A percentile compares a stretch with the other conserved stretches of the same genome.
These are phyloP conservation scores for Gamarada debralockiae DNA, from an alignment of 495 filamentous ascomycete species.

Conservation along the genomic window DNA sequence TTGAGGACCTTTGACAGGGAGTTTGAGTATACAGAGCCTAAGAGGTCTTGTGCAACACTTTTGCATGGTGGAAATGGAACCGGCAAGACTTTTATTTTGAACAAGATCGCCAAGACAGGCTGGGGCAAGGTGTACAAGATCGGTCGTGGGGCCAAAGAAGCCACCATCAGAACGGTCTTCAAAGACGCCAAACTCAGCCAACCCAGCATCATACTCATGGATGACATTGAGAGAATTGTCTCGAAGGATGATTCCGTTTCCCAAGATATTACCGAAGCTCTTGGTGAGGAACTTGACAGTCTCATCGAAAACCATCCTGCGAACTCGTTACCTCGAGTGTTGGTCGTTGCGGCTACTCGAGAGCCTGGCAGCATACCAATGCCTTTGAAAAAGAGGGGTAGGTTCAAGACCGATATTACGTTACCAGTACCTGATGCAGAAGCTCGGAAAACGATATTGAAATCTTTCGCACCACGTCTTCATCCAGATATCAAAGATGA, in stretches of 20 bases:
- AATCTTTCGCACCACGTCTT: conserved; percentile 38
- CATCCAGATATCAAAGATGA: conserved; percentile 31
- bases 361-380: conserved; percentile 73
- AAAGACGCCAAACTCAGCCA: conserved; percentile 64
- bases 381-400: conserved; percentile 59
- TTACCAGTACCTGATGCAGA: conserved; percentile 72
- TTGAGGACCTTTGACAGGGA: conserved; percentile 52
- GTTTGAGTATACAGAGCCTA: conserved; percentile 26
- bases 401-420: conserved; percentile 70
- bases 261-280: conserved; percentile 39
- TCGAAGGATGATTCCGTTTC: conserved; percentile 54
- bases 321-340: conserved; percentile 29
- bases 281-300: conserved; percentile 50
- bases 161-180: conserved; percentile 66
- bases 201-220: conserved; percentile 80
- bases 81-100: conserved; percentile 71
- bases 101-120: conserved; percentile 58
- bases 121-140: conserved; percentile 67
- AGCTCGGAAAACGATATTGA: conserved; percentile 73
- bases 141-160: conserved; percentile 48
- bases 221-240: conserved; percentile 73
- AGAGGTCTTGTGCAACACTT: conserved; percentile 56
- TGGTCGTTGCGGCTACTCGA: conserved; percentile 72
- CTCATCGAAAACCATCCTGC: conserved; percentile 28
- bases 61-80: conserved; percentile 82